Conservation (phyloP, 257 asterid genomes). For the Przewalskia tangutica region DNA sequence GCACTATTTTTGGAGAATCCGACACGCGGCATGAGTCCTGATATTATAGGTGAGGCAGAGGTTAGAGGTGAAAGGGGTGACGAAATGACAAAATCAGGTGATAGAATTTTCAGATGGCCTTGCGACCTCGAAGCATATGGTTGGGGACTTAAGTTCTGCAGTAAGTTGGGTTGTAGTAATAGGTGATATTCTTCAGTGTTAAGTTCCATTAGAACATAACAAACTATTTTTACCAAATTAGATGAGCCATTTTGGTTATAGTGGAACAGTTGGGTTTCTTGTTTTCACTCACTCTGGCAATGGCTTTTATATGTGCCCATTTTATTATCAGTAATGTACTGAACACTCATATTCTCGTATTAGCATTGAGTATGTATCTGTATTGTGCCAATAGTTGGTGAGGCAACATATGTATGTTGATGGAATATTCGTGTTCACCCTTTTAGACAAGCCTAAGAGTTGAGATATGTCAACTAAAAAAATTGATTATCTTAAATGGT, state of each 20-base stretch:
- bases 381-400: background rate
- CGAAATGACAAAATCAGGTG: background rate
- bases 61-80: background rate
- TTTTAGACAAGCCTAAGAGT: background rate
- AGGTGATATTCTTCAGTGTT: background rate
- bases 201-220: background rate
- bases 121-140: background rate
- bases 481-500: background rate
- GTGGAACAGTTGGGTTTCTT: background rate
- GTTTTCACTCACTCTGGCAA: background rate
- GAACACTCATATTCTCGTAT: background rate
- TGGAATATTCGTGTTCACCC: background rate
- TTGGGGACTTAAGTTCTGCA: background rate
- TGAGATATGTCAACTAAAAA: background rate
- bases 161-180: background rate
- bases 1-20: too few relatives aligned
- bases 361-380: background rate
- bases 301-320: background rate
- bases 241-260: background rate
- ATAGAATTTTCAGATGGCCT: background rate
- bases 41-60: background rate
- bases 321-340: background rate
- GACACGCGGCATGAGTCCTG: background rate
- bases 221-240: background rate
- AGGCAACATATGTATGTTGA: background rate